Base-by-base conservation (phyloP, 1,139 yeast species). In the Candida tropicalis region DNA sequence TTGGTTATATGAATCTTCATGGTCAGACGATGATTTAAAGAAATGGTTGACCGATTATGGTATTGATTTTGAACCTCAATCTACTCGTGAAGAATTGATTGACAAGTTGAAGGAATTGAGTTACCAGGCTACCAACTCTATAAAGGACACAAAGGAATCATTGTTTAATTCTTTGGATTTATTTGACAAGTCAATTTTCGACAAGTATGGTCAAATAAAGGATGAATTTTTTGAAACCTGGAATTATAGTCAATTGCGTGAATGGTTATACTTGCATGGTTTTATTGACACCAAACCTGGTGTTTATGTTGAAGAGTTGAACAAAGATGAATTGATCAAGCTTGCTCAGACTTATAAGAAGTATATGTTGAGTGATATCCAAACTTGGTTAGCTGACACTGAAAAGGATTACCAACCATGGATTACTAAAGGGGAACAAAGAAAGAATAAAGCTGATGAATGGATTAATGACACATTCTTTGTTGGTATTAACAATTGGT, bases 1-100 rank as follows among this genome's bases (percentile, higher is more conserved):
- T 40, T 71, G 79, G 71, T 61, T 77, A 38, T 80, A 75, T 54
- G 57, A 68, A 13, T 29, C 33, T 5, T 53, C 65, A 23, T 80
- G 84, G 82, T 60, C 66, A 26, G 54, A 56, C 11, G 62, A 66
- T 5, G 76, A 73, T 38, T 57, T 79, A 50, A 61, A 71, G 50
- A 56, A 66, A 15, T 76, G 87, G 79, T 58, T 79, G 43, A 61
- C 66, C 22, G 63, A 75, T 28, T 65, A 77, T 45, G 73, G 73
- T 18, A 59, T 78, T 45, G 68, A 53, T 16, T 74, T 70, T 53
- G 67, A 69, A 41, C 57, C 69, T 22, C 57, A 62, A 7, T 66
- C 61, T 38, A 65, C 70, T 39, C 65, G 65, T 47, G 75, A 75
- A 1, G 72, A 75, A 11, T 63, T 77, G 50, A 50, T 80, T 42